Evolutionary conservation across 306 rosid species (phyloP).

Genomic region (Dalbergia cultrata): DNA sequence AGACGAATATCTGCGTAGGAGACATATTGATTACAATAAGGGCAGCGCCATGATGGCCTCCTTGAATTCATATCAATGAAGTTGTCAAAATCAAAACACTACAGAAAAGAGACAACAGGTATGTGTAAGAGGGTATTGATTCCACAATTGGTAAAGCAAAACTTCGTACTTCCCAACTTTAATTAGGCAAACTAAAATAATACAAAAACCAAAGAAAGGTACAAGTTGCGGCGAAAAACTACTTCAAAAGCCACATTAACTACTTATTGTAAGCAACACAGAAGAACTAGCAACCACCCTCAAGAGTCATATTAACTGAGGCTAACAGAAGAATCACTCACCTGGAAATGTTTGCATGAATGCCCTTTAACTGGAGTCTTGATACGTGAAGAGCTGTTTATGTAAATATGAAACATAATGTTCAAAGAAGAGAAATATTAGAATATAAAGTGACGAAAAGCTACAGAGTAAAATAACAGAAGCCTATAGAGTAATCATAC

Average conservation of each 20-base stretch:
- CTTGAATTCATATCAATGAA: constrained; percentile 74
- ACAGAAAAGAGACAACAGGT: constrained; percentile 45
- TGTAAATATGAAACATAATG: constrained; percentile 8
- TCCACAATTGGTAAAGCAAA: constrained; percentile 20
- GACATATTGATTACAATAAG: constrained; percentile 85
- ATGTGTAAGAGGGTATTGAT: constrained; percentile 36
- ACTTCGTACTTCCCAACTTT: background rate
- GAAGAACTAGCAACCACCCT: constrained; percentile 28
- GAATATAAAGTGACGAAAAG: constrained; percentile 17
- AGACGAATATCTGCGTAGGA: constrained; percentile 77
- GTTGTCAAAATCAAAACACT: constrained; percentile 96
- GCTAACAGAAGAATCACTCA: constrained; percentile 47
- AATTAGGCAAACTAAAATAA: constrained; percentile 9
- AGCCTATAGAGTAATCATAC: constrained; percentile 17
- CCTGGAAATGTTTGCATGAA: constrained; percentile 93
- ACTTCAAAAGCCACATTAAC: constrained; percentile 30
- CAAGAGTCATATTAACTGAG: constrained; percentile 33
- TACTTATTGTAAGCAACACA: constrained; percentile 15
- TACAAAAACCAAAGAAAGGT: constrained; percentile 36
- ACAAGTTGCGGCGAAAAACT: constrained; percentile 19
- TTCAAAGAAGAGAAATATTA: background rate
- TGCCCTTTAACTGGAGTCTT: constrained; percentile 90
- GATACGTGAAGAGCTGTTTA: constrained; percentile 76
- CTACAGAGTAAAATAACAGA: constrained; percentile 26
- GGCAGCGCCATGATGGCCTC: constrained; percentile 98